Evolutionary conservation across 1,139 yeast genomes (phyloP).

Genomic region (Lodderomyces jiufengensis): DNA sequence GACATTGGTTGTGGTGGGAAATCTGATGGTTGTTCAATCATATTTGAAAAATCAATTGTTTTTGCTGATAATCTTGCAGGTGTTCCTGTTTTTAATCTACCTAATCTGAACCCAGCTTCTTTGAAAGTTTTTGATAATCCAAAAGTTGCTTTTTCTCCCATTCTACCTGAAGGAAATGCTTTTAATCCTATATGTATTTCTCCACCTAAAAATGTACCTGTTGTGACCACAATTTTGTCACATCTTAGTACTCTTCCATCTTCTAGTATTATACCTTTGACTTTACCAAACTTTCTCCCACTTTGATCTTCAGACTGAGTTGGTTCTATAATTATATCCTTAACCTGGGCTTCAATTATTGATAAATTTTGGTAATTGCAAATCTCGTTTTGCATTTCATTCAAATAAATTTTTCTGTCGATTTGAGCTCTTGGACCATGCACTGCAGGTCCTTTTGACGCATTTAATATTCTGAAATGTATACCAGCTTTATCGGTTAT

Average conservation of each 20-base stretch:
- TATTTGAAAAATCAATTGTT: constrained; percentile 61
- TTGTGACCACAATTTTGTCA: constrained; percentile 76
- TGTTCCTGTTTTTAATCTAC: constrained; percentile 94
- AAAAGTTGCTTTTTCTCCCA: constrained; percentile 88
- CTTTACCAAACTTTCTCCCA: constrained; percentile 40
- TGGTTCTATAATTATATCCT: constrained; percentile 73
- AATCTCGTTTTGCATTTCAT: constrained; percentile 75
- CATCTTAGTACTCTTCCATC: constrained; percentile 63
- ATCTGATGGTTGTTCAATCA: constrained; percentile 75
- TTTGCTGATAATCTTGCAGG: constrained; percentile 82
- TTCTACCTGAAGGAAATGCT: constrained; percentile 83
- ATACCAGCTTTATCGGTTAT: constrained; percentile 92
- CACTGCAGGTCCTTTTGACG: constrained; percentile 93
- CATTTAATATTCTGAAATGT: constrained; percentile 82
- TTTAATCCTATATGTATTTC: constrained; percentile 89
- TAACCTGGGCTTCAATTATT: constrained; percentile 72
- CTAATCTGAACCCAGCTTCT: constrained; percentile 77
- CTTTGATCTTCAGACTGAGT: constrained; percentile 20
- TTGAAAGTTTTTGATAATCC: constrained; percentile 79
- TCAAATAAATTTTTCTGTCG: constrained; percentile 73
- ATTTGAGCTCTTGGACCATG: constrained; percentile 99
- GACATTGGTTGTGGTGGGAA: constrained; percentile 87
- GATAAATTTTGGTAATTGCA: constrained; percentile 55
- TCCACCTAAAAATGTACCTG: constrained; percentile 93
- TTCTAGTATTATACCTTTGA: constrained; percentile 69